Evolutionary conservation across 2,329 filamentous ascomycete species (phyloP), one percentile per base, ranked within the genome.

Genomic region (Fusarium sp.): DNA sequence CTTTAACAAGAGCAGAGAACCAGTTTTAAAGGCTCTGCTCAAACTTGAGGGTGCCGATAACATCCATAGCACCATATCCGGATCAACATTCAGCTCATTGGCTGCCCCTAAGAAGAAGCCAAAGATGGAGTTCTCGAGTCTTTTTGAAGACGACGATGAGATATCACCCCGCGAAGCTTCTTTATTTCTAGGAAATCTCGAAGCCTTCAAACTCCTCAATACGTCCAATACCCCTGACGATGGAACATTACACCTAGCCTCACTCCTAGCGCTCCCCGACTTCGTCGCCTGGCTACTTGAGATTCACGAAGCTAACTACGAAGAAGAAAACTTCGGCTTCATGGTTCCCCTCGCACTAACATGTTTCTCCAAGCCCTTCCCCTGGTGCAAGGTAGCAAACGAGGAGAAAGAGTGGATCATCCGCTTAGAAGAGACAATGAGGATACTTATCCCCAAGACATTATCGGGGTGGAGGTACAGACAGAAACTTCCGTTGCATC

Each of bases 81-180:
- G 62, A 2, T 65, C 62, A 7, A 54, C 22, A 5, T 65, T 65
- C 14, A 65, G 60, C n/a, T 33, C 40, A 14, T 30, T 65, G 8
- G 62, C 62, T 2, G 32, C 17, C 2, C 43, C 24, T 10, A 26
- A 49, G 1, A 65, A 50, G n/a, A 50, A 55, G 5, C 6, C 62
- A 22, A 55, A 63, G 26, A 26, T 10, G 6, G 39, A 65, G 9
- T 65, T 65, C 11, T 43, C 56, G 1, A 7, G 39, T 14, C 61
- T 65, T 5, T 65, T 65, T 5, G 61, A 65, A 14, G 62, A 65
- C 1, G 62, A 65, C 1, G 62, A 65, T 3, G 62, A 65, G 4
- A 65, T 65, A 1, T 35, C 45, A 2, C 60, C 54, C 0, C 40
- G 62, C 2, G 62, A 65, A 11, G 62, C 62, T 3, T 58, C 62